Conservation (phyloP, 495 filamentous ascomycete species). For the Pseudoneurospora amorphoporcata region DNA sequence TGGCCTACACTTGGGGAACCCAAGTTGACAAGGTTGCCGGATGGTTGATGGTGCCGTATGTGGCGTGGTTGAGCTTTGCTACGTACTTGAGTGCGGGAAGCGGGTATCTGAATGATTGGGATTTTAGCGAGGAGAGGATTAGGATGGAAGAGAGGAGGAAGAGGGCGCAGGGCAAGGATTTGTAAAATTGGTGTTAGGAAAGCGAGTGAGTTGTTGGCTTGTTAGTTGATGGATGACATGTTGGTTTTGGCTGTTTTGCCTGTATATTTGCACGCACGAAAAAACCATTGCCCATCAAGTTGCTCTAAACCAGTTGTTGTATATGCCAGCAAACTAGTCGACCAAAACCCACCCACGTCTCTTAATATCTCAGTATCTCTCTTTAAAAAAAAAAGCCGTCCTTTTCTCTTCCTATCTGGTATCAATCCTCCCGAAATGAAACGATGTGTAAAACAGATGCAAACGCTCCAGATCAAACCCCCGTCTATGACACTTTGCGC, state of each 20-base stretch:
- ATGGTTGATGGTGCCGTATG: conserved; percentile 67
- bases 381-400: neutral
- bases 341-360: neutral
- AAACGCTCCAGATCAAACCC: neutral
- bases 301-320: neutral
- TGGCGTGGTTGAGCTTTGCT: conserved; percentile 75
- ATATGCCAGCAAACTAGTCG: neutral
- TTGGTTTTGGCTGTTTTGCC: neutral
- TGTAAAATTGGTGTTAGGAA: neutral
- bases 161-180: conserved; percentile 1
- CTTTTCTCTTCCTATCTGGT: neutral
- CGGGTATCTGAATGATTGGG: conserved; percentile 70
- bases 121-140: conserved; percentile 20
- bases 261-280: neutral
- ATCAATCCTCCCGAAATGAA: neutral
- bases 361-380: neutral
- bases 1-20: conserved; percentile 64
- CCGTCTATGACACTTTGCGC: neutral
- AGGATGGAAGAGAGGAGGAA: neutral
- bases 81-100: conserved; percentile 65
- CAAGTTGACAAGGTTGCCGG: conserved; percentile 56
- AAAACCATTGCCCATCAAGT: neutral
- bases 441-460: neutral
- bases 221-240: neutral
- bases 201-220: neutral